Percentiles rank a stretch among this genome's conserved stretches.
phyloP scores from a whole-genome alignment of 768 basidiomycete species.

The Leucosporidium creatinivorum region DNA sequence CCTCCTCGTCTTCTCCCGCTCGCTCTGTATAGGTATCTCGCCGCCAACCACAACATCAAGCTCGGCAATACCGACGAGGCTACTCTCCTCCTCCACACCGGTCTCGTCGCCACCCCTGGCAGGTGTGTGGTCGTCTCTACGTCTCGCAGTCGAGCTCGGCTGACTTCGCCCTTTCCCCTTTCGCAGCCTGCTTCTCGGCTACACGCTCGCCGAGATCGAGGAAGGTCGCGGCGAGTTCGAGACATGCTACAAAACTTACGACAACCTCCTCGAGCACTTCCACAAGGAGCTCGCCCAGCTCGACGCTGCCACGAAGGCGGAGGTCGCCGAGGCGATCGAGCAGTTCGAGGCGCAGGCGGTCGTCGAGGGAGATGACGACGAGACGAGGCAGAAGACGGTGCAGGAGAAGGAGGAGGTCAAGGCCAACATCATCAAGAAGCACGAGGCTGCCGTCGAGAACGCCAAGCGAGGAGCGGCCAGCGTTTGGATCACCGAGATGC shows the following conservation, averaged over 20 bases:
- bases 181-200: slow-evolving; percentile 78
- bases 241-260: slow-evolving; percentile 65
- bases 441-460: slow-evolving; percentile 52
- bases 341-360: slow-evolving; percentile 20
- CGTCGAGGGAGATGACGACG: slow-evolving; percentile 23
- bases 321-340: slow-evolving; percentile 24
- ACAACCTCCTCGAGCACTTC: slow-evolving; percentile 62
- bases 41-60: slow-evolving; percentile 69
- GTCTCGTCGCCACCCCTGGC: slow-evolving; percentile 76
- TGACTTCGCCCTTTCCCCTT: not conserved
- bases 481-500: slow-evolving; percentile 77
- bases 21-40: slow-evolving; percentile 66
- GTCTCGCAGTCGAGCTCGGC: not conserved
- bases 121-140: slow-evolving; percentile 48
- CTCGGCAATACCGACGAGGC: slow-evolving; percentile 77
- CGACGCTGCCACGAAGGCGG: slow-evolving; percentile 35
- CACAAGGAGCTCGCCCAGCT: slow-evolving; percentile 42
- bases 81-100: slow-evolving; percentile 66
- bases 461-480: slow-evolving; percentile 60
- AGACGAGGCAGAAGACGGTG: slow-evolving; percentile 28
- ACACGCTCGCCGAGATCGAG: slow-evolving; percentile 70
- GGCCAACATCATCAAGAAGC: slow-evolving; percentile 21
- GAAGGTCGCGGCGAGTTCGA: slow-evolving; percentile 58
- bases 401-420: slow-evolving; percentile 29
- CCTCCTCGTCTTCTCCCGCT: not conserved